phyloP scores from a whole-genome alignment of 1,284 basidiomycete species.

The Cutaneotrichosporon sp. region DNA sequence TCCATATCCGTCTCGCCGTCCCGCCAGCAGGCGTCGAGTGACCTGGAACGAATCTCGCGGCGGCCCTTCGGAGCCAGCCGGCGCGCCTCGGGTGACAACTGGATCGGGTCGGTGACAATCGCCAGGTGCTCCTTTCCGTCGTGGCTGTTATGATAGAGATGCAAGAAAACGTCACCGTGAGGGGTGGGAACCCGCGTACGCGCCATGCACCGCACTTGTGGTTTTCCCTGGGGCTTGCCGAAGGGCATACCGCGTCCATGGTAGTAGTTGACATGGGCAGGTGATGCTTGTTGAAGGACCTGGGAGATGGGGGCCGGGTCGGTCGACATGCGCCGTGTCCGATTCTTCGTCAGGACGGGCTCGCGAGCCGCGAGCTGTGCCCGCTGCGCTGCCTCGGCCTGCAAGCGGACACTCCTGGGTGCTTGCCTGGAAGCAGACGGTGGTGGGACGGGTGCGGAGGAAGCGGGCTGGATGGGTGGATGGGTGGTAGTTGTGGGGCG shows the following conservation, averaged over 20 bases:
- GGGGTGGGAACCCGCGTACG: slow-evolving; percentile 95
- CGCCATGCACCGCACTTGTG: slow-evolving; percentile 68
- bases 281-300: slow-evolving; percentile 34
- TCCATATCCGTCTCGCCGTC: slow-evolving; percentile 88
- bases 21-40: slow-evolving; percentile 81
- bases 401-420: slow-evolving; percentile 39
- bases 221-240: slow-evolving; percentile 10
- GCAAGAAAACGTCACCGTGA: slow-evolving; percentile 87
- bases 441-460: background rate
- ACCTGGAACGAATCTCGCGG: slow-evolving; percentile 66
- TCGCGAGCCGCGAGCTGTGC: background rate
- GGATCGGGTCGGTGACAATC: slow-evolving; percentile 86
- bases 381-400: slow-evolving; percentile 8
- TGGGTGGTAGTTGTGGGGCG: slow-evolving; percentile 19
- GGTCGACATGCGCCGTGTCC: slow-evolving; percentile 41
- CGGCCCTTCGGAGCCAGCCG: slow-evolving; percentile 32
- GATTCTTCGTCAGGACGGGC: slow-evolving; percentile 2
- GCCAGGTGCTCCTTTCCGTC: slow-evolving; percentile 99
- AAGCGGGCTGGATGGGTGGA: background rate
- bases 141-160: slow-evolving; percentile 70
- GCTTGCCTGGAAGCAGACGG: slow-evolving; percentile 26
- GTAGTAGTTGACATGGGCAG: slow-evolving; percentile 17
- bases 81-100: slow-evolving; percentile 54
- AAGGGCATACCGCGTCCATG: slow-evolving; percentile 14
- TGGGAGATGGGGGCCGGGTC: slow-evolving; percentile 42